phyloP scores from a whole-genome alignment of 1,284 basidiomycete genomes.

The Sporisorium sorghi region DNA sequence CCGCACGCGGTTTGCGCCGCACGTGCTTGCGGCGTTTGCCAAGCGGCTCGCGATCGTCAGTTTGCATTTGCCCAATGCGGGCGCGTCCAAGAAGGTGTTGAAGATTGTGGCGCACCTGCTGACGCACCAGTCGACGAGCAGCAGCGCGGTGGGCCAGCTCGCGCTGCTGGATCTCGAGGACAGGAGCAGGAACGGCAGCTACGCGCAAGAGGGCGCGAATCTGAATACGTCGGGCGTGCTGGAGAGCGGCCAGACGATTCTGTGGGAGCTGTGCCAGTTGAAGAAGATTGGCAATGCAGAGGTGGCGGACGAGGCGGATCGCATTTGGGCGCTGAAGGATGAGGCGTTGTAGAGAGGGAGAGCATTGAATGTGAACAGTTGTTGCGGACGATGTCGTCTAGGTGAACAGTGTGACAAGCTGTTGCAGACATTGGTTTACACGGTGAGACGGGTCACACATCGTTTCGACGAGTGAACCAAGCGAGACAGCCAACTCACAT shows the following conservation, averaged over 20 bases:
- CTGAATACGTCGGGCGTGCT: slow-evolving; percentile 18
- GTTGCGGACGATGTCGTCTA: no score
- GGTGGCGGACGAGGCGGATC: slow-evolving; percentile 2
- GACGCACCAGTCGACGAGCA: slow-evolving; percentile 17
- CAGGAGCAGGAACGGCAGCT: slow-evolving; percentile 23
- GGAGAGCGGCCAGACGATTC: slow-evolving; percentile 24
- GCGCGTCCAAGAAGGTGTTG: slow-evolving; percentile 15
- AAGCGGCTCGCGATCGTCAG: slow-evolving; percentile 77
- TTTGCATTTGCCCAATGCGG: slow-evolving; percentile 26
- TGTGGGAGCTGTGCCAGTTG: slow-evolving; percentile 29
- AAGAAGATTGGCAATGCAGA: slow-evolving; percentile 2
- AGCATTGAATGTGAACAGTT: no score
- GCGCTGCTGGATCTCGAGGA: slow-evolving; percentile 43
- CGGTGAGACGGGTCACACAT: no score
- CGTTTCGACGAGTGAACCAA: no score
- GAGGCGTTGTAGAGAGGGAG: not conserved
- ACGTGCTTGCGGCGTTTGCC: slow-evolving; percentile 77
- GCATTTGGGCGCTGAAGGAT: slow-evolving; percentile 33
- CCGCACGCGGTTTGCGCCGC: slow-evolving; percentile 78
- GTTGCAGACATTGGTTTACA: no score
- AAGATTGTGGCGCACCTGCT: slow-evolving; percentile 23
- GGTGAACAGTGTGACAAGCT: no score
- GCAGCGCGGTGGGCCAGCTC: slow-evolving; percentile 12
- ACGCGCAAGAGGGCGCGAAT: slow-evolving; percentile 19
- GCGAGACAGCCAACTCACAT: no score